Evolutionary conservation across 352 stramenopile species (phyloP).

Genomic region (Phytophthora constricta): DNA sequence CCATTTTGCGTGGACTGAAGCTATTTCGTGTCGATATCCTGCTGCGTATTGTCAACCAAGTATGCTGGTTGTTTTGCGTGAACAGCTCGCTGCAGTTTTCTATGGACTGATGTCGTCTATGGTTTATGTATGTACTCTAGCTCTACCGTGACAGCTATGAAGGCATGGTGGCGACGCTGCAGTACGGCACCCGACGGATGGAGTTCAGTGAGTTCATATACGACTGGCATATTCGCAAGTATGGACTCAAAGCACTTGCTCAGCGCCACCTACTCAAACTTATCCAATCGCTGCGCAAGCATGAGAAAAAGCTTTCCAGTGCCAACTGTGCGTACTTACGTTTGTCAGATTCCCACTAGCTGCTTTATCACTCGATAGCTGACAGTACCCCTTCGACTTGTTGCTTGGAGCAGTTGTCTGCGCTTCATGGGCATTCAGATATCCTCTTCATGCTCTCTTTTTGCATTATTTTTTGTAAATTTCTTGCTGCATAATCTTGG

Average conservation of each 20-base stretch:
- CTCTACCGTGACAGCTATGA: conserved; percentile 83
- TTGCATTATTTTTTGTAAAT: too few relatives aligned
- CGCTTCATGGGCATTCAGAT: conserved; percentile 78
- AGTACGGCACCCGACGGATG: conserved; percentile 78
- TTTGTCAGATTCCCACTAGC: too few relatives aligned
- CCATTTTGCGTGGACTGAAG: conserved; percentile 50
- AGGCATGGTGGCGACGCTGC: conserved; percentile 60
- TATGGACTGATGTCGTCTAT: conserved; percentile 2
- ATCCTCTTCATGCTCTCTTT: conserved; percentile 29
- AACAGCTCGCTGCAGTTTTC: background rate
- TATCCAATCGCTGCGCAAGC: conserved; percentile 79
- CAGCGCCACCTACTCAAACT: conserved; percentile 81
- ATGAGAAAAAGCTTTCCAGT: conserved; percentile 74
- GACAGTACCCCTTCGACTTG: too few relatives aligned
- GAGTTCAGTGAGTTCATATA: conserved; percentile 87
- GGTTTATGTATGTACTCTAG: conserved; percentile 16
- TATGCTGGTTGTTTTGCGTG: conserved; percentile 14
- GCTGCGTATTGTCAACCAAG: conserved; percentile 65
- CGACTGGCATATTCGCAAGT: conserved; percentile 87
- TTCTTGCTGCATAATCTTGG: too few relatives aligned
- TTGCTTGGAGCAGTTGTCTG: conserved; percentile 45
- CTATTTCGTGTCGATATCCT: conserved; percentile 70
- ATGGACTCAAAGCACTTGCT: conserved; percentile 71
- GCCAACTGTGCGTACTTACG: conserved; percentile 69
- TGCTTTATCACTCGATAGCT: too few relatives aligned